Evolutionary conservation across 768 basidiomycete species (phyloP), one percentile per base, ranked within the genome.

Genomic region (Amanita inopinata): DNA sequence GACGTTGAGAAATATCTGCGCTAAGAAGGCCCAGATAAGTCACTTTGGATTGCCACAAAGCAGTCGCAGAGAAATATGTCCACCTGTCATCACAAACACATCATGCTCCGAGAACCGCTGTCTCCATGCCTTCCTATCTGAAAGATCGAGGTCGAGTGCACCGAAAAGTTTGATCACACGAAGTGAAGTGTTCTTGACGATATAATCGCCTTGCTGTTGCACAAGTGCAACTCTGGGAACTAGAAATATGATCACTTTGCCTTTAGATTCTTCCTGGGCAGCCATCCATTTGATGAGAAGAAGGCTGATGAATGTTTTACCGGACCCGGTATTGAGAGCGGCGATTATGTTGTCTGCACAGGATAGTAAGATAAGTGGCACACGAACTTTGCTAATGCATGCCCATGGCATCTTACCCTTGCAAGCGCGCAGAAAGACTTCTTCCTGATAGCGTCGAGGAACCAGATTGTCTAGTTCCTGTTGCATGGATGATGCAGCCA

Each of bases 201-300:
- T 73, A 49, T 80, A 86, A 17, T 73, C 65, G 15, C 71, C 75
- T 55, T 91, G 87, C 55, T 93, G 91, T 49, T 83, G 76, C 15
- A 92, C 91, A 11, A 94, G 72, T 2, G 86, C 71, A 3, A 90
- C 87, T 50, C 83, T 83, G 0, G 91, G 91, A 2, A 88, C 88
- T 24, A 93, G 70, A 54, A 92, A 92, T 7, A 90, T 70, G 49
- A 80, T 70, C 35, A 74, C 70, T 58, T 84, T 86, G 40, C 69
- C 70, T 31, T 61, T 51, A 1, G 71, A 66, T 11, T 56, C 51
- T 14, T 74, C 65, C 46, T 73, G 73, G 0, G 73, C 53, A 14
- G 76, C 66, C 43, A 83, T 70, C 80, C 81, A 88, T 62, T 81
- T 80, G 53, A 91, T 80, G 45, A 92, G 67, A 14, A 88, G 62